phyloP scores from a whole-genome alignment of 768 basidiomycete genomes.

The Kwoniella shandongensis region DNA sequence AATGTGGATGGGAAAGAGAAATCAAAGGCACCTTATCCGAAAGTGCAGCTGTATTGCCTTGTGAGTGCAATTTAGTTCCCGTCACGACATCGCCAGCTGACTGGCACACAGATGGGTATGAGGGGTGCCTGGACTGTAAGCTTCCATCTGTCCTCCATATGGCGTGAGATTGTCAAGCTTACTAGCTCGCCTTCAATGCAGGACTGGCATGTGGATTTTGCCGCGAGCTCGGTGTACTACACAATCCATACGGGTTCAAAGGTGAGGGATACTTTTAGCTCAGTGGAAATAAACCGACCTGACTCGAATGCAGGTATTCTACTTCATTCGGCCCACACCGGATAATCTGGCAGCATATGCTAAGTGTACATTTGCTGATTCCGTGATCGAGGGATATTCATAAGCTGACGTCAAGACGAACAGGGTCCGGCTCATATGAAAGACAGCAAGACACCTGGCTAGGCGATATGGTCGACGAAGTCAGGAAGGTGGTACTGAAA shows the following conservation, averaged over 20 bases:
- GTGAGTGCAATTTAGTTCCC: constrained; percentile 19
- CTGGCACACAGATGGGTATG: constrained; percentile 73
- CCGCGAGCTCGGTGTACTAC: constrained; percentile 96
- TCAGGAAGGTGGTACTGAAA: constrained; percentile 62
- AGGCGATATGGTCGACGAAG: constrained; percentile 88
- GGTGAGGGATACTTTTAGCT: constrained; percentile 56
- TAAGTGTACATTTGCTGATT: constrained; percentile 59
- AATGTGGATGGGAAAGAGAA: constrained; percentile 17
- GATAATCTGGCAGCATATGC: constrained; percentile 87
- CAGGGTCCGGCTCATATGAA: constrained; percentile 74
- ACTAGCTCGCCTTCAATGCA: constrained; percentile 46
- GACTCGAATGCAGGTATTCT: constrained; percentile 89
- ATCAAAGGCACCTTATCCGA: constrained; percentile 58
- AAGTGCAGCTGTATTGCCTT: constrained; percentile 92
- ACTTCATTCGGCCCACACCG: constrained; percentile 86
- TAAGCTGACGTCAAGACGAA: too few relatives aligned
- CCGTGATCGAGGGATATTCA: constrained; percentile 44
- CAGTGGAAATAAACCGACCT: too few relatives aligned
- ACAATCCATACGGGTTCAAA: constrained; percentile 84
- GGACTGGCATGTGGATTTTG: constrained; percentile 99
- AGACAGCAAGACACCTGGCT: constrained; percentile 84
- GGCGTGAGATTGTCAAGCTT: too few relatives aligned
- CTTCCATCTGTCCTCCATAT: too few relatives aligned
- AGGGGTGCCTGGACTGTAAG: constrained; percentile 88
- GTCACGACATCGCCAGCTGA: not conserved